Percentiles rank a stretch among this genome's conserved stretches.
Evolutionary conservation across 495 filamentous ascomycete genomes (phyloP).

Genomic region (Symbiotaphrina buchneri): DNA sequence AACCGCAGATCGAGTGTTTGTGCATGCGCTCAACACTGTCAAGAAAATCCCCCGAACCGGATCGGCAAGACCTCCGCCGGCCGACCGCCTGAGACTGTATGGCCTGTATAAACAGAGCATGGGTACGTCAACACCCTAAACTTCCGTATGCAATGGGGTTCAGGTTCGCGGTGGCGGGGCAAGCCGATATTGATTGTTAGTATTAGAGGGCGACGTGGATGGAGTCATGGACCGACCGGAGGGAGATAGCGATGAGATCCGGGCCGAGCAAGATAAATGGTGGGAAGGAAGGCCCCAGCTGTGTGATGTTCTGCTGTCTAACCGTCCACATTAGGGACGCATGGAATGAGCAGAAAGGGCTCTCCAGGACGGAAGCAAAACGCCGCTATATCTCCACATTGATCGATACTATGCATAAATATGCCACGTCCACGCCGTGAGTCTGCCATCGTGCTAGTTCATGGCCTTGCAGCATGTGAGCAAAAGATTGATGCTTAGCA

Average conservation of each 20-base stretch:
- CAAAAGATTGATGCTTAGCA: no score
- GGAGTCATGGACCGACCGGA: slow-evolving; percentile 74
- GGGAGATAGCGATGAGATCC: slow-evolving; percentile 25
- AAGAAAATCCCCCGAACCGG: slow-evolving; percentile 92
- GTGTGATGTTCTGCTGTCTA: neutral
- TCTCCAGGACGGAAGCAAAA: slow-evolving; percentile 83
- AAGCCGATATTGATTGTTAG: neutral
- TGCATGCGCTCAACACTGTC: slow-evolving; percentile 94
- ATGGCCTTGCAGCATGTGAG: no score
- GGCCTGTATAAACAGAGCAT: slow-evolving; percentile 97
- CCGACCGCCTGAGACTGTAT: slow-evolving; percentile 77
- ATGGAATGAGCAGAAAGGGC: slow-evolving; percentile 65
- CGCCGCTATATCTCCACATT: slow-evolving; percentile 77
- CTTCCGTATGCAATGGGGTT: no score
- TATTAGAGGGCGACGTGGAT: slow-evolving; percentile 69
- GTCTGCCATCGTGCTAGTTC: no score
- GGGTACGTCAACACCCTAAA: slow-evolving; percentile 33
- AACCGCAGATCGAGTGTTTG: slow-evolving; percentile 96
- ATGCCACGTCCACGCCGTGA: slow-evolving; percentile 57
- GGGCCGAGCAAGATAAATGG: slow-evolving; percentile 39
- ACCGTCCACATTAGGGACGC: slow-evolving; percentile 36
- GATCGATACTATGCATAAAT: slow-evolving; percentile 90
- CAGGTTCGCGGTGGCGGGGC: neutral
- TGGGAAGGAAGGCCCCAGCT: slow-evolving; percentile 11
- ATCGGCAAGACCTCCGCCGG: slow-evolving; percentile 62